Base-by-base conservation (phyloP, 2,329 filamentous ascomycete species). In the Cadophora sp. region DNA sequence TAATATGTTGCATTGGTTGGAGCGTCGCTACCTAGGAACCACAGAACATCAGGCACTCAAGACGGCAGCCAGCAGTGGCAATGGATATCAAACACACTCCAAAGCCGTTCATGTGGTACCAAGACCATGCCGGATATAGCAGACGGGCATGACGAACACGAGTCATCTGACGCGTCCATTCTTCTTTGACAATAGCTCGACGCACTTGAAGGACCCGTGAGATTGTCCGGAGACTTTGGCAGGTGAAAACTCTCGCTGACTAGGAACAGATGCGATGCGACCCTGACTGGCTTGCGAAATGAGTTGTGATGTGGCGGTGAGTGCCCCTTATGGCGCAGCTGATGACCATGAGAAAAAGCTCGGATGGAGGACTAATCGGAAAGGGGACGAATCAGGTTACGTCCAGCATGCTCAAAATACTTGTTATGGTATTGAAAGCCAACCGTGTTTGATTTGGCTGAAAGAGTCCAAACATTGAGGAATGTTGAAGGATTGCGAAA, bases 301-400 rank as follows among this genome's bases (percentile, higher is more conserved):
- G 33, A 22, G 53, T 39, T 58, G 33, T 16, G 53, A 39, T 58
- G 33, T 43, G 33, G 55, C 55, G 33, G 55, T 58, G 55, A 24
- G 36, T 58, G 36, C n/a, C 27, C 24, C 27, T 27, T 33, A 27
- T 22, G 53, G n/a, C 30, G 33, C 53, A 39, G 33, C 36, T 41
- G 20, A 24, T 41, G 20, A 48, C 20, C 45, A 16, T 36, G 33
- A 20, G n/a, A 43, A 41, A 41, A 43, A 20, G 18, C n/a, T 22
- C 30, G n/a, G 11, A 9, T 22, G 27, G 16, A 20, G 30, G 11
- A 27, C 48, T 36, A 18, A 56, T 39, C 30, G 20, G 18, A 20
- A 39, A 16, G n/a, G 33, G 33, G 33, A 20, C 9, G 33, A 20
- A 20, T 24, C 55, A 9, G 20, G 11, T 5, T 39, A 16, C 33